Evolutionary conservation across 2,329 filamentous ascomycete species (phyloP).

Genomic region (Pseudogymnoascus sp.): DNA sequence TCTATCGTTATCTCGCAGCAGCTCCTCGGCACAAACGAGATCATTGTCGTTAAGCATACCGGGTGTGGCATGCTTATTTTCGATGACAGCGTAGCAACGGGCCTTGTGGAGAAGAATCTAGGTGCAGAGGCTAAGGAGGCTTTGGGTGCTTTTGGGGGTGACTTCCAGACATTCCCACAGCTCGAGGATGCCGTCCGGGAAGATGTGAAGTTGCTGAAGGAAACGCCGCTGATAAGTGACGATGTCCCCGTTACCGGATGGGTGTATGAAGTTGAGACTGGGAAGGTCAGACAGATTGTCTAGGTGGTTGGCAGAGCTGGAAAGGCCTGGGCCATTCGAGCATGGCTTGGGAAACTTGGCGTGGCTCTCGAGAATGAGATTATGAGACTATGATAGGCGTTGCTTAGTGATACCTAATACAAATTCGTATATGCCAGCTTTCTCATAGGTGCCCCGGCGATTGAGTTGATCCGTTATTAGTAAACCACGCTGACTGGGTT

Average conservation of each 20-base stretch:
- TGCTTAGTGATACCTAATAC: not conserved
- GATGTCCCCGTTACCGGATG: slow-evolving; percentile 60
- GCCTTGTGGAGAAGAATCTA: slow-evolving; percentile 50
- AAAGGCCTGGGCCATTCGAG: not conserved
- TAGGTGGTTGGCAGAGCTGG: slow-evolving; percentile 17
- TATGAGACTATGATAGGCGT: not conserved
- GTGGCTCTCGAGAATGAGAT: not conserved
- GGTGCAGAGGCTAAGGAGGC: slow-evolving; percentile 32
- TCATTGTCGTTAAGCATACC: slow-evolving; percentile 46
- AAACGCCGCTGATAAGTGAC: slow-evolving; percentile 50
- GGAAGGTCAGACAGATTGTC: slow-evolving; percentile 47
- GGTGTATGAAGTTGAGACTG: slow-evolving; percentile 71
- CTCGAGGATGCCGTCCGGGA: slow-evolving; percentile 56
- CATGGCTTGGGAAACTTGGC: not conserved
- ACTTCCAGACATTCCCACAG: slow-evolving; percentile 43
- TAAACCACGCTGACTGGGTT: not conserved
- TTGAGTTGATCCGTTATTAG: not conserved
- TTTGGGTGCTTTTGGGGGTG: slow-evolving; percentile 15
- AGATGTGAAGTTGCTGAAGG: slow-evolving; percentile 58
- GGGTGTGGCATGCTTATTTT: slow-evolving; percentile 68
- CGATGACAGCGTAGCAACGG: slow-evolving; percentile 48
- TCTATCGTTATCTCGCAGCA: slow-evolving; percentile 74
- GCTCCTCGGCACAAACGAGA: slow-evolving; percentile 66
- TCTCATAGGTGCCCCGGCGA: not conserved
- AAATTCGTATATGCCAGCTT: not conserved